Conservation (phyloP, 768 basidiomycete genomes). For the Psilocybe azurescens region DNA sequence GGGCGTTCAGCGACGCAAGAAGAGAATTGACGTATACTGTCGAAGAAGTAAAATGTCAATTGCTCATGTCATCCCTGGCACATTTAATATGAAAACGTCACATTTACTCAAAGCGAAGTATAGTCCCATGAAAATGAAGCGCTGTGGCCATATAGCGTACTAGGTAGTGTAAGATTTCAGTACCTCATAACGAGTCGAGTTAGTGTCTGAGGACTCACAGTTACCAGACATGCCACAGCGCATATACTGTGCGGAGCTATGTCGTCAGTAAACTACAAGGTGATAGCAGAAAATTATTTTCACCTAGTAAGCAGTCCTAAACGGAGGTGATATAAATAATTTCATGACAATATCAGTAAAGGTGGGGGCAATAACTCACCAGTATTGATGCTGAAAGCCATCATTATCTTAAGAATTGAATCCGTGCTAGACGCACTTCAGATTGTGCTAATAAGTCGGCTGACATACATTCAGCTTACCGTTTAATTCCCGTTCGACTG, state of each 20-base stretch:
- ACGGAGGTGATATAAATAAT: not conserved
- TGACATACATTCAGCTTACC: slow-evolving; percentile 10
- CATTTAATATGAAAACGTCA: not conserved
- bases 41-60: not conserved
- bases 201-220: slow-evolving; percentile 14
- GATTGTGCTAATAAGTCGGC: not conserved
- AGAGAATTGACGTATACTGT: slow-evolving; percentile 25
- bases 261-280: not conserved
- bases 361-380: slow-evolving; percentile 3
- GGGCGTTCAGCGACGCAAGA: slow-evolving; percentile 14
- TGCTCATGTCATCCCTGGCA: not conserved
- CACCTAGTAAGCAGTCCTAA: slow-evolving; percentile 31
- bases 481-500: slow-evolving; percentile 30
- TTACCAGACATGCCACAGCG: slow-evolving; percentile 28
- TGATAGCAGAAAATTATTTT: not conserved
- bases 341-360: not conserved
- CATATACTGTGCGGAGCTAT: slow-evolving; percentile 17
- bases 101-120: slow-evolving; percentile 32
- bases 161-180: not conserved
- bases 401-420: slow-evolving; percentile 25
- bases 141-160: slow-evolving; percentile 31
- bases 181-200: not conserved
- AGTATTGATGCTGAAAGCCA: slow-evolving; percentile 31
- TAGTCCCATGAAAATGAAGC: slow-evolving; percentile 30
- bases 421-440: slow-evolving; percentile 19